These are phyloP conservation scores for Diospyros kaki DNA, from an alignment of 148 eudicot genomes.

Conservation along the genomic window DNA sequence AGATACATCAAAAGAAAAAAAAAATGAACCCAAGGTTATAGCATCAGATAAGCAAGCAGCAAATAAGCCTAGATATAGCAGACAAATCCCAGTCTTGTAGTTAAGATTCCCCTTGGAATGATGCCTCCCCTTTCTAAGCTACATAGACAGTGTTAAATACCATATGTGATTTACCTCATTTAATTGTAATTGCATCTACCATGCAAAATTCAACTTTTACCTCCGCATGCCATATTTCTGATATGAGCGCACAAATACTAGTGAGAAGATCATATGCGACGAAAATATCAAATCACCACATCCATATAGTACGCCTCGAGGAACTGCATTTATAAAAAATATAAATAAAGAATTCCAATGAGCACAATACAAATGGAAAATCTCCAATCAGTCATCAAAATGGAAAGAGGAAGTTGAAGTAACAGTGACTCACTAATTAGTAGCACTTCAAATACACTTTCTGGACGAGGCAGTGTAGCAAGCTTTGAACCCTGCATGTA, in stretches of 20 bases:
- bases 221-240: slow-evolving; percentile 85
- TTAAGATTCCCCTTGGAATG: neutral
- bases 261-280: slow-evolving; percentile 95
- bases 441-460: slow-evolving; percentile 46
- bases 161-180: neutral
- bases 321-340: slow-evolving; percentile 55
- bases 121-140: neutral
- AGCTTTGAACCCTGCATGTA: slow-evolving; percentile 67
- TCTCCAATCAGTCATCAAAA: neutral
- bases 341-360: neutral
- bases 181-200: neutral
- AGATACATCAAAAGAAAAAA: too few relatives aligned
- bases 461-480: slow-evolving; percentile 76
- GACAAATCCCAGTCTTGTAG: neutral
- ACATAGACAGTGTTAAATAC: neutral
- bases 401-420: neutral
- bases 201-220: slow-evolving; percentile 24
- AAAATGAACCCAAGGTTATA: too few relatives aligned
- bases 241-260: slow-evolving; percentile 87
- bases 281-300: slow-evolving; percentile 98
- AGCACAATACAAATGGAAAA: neutral
- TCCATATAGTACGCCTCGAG: slow-evolving; percentile 76
- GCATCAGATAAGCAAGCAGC: too few relatives aligned
- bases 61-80: neutral
- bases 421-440: slow-evolving; percentile 49